Conservation (phyloP, 805 yeast species). For the Teunomyces gatunensis region DNA sequence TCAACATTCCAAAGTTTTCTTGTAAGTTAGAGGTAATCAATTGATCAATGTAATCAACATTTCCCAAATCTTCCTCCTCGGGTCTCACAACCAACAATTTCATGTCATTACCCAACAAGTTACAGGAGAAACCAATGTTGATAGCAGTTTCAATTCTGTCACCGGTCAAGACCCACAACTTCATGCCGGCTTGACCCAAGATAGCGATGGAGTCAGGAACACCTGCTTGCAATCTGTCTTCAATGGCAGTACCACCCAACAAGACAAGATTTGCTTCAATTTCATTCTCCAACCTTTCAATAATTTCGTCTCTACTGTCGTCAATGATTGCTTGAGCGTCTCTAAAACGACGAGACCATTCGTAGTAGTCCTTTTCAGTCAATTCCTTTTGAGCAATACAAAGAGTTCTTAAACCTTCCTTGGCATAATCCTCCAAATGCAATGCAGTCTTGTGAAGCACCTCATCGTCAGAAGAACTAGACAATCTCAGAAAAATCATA, state of each 20-base stretch:
- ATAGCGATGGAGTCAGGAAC: constrained; percentile 78
- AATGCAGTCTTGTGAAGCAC: constrained; percentile 56
- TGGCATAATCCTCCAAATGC: constrained; percentile 67
- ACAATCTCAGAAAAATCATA: constrained; percentile 52
- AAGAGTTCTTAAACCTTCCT: constrained; percentile 75
- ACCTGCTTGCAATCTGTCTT: constrained; percentile 81
- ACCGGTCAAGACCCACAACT: constrained; percentile 84
- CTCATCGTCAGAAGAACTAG: constrained; percentile 31
- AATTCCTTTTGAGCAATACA: constrained; percentile 63
- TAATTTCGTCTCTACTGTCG: constrained; percentile 53
- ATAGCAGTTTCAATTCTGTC: constrained; percentile 90
- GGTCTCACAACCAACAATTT: constrained; percentile 65
- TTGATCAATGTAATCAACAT: constrained; percentile 31
- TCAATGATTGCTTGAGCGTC: constrained; percentile 57
- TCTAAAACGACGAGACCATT: constrained; percentile 56
- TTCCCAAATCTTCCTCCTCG: constrained; percentile 35
- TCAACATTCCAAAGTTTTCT: constrained; percentile 43
- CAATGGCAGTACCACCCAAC: constrained; percentile 84
- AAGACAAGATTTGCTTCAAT: constrained; percentile 63
- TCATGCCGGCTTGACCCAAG: constrained; percentile 73
- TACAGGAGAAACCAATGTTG: constrained; percentile 84
- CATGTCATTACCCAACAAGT: constrained; percentile 72
- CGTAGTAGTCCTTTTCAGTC: constrained; percentile 40
- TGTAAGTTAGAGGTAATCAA: constrained; percentile 47
- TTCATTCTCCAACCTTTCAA: constrained; percentile 55